phyloP scores from a whole-genome alignment of 2,329 filamentous ascomycete species.

The Thelonectria discophora region DNA sequence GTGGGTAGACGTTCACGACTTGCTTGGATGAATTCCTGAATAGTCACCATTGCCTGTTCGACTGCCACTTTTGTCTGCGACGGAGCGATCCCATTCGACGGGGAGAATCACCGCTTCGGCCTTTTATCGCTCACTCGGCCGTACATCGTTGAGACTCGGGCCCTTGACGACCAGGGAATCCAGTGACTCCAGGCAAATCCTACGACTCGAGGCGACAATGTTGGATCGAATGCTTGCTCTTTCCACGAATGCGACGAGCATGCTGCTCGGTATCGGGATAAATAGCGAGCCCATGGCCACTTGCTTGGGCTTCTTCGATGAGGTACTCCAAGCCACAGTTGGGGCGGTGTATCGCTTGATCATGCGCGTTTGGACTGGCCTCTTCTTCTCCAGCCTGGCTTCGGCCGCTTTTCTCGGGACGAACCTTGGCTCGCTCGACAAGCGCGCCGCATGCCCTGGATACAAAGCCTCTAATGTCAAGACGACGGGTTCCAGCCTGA shows the following conservation, averaged over 20 bases:
- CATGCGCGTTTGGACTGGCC: background rate
- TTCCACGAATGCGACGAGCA: background rate
- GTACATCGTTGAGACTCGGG: background rate
- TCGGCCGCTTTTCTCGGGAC: background rate
- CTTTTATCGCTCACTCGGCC: background rate
- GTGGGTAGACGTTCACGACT: background rate
- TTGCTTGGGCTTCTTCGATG: background rate
- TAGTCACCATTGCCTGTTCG: background rate
- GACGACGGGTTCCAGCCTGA: conserved; percentile 63
- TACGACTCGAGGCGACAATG: too few relatives aligned
- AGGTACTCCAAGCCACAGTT: too few relatives aligned
- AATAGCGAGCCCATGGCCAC: background rate
- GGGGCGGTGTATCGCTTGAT: background rate
- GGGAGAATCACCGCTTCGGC: background rate
- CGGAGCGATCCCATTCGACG: background rate
- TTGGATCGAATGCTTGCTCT: too few relatives aligned
- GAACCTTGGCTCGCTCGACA: background rate
- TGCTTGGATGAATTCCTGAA: background rate
- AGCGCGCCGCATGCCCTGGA: conserved; percentile 63
- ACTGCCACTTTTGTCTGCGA: background rate
- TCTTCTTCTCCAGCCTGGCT: background rate
- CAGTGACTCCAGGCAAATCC: too few relatives aligned
- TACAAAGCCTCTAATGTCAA: conserved; percentile 71
- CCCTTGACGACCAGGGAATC: too few relatives aligned
- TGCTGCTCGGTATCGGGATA: background rate